Percentiles rank a stretch among this genome's conserved stretches.
Conservation (phyloP, 352 stramenopile species). For the Phytophthora cajani region DNA sequence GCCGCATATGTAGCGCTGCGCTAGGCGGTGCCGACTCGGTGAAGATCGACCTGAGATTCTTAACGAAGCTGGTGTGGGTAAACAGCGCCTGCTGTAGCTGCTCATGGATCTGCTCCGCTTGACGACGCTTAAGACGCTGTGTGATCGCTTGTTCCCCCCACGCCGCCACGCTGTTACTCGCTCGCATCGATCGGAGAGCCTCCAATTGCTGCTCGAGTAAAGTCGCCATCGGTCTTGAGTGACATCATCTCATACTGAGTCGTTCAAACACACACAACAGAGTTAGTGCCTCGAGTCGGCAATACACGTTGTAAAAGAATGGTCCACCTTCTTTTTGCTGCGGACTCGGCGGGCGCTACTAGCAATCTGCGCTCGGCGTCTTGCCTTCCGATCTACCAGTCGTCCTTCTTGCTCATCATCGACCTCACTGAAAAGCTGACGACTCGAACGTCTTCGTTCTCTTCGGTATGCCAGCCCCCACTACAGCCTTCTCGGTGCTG, state of each 20-base stretch:
- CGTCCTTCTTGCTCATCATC: too few relatives aligned
- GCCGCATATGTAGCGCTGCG: slow-evolving; percentile 36
- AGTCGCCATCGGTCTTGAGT: slow-evolving; percentile 46
- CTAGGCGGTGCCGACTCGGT: slow-evolving; percentile 25
- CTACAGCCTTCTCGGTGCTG: not conserved
- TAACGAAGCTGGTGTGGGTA: slow-evolving; percentile 29
- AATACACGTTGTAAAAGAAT: too few relatives aligned
- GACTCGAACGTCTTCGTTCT: too few relatives aligned
- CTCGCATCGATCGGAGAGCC: slow-evolving; percentile 31
- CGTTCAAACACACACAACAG: not conserved
- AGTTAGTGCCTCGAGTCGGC: not conserved
- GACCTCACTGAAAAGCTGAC: not conserved
- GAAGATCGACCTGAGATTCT: slow-evolving; percentile 36
- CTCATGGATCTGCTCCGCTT: slow-evolving; percentile 35
- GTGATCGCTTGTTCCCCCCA: slow-evolving; percentile 55
- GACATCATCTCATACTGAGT: slow-evolving; percentile 39
- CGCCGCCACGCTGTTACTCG: slow-evolving; percentile 33
- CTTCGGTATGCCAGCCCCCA: not conserved
- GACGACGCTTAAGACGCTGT: slow-evolving; percentile 46
- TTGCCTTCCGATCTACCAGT: too few relatives aligned
- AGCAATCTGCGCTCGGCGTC: too few relatives aligned
- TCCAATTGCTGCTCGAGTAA: slow-evolving; percentile 52
- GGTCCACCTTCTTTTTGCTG: too few relatives aligned
- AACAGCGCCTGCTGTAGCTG: slow-evolving; percentile 38
- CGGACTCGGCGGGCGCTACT: too few relatives aligned